phyloP scores from a whole-genome alignment of 352 stramenopile species.

The Pythium biforme region DNA sequence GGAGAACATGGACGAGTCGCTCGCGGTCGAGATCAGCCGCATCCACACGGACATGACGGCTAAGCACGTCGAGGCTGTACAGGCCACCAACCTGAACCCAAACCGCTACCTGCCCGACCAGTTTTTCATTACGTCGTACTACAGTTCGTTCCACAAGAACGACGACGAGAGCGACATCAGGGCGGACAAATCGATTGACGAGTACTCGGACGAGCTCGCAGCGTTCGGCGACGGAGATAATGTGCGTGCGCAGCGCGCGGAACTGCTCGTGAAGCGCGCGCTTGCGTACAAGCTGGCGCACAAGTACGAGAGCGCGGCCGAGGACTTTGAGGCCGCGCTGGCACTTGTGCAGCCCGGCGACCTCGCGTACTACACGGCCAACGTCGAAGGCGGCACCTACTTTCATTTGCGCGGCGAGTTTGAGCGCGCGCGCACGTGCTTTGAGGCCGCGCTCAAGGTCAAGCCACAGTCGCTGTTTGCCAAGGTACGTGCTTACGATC shows the following conservation, averaged over 20 bases:
- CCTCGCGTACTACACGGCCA: slow-evolving; percentile 65
- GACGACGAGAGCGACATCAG: slow-evolving; percentile 74
- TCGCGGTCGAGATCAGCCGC: slow-evolving; percentile 71
- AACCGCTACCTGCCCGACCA: slow-evolving; percentile 67
- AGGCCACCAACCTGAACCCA: slow-evolving; percentile 60
- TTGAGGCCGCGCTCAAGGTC: slow-evolving; percentile 53
- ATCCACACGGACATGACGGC: slow-evolving; percentile 73
- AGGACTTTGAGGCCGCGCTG: slow-evolving; percentile 57
- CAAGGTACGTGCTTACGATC: slow-evolving; percentile 47
- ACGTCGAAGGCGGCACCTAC: slow-evolving; percentile 78
- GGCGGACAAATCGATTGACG: slow-evolving; percentile 48
- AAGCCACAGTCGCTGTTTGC: slow-evolving; percentile 78
- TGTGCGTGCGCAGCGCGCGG: slow-evolving; percentile 35
- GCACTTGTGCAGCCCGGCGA: slow-evolving; percentile 48
- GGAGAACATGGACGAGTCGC: slow-evolving; percentile 65
- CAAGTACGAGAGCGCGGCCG: slow-evolving; percentile 61
- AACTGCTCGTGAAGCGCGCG: slow-evolving; percentile 61
- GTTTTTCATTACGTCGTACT: slow-evolving; percentile 87
- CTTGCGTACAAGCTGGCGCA: slow-evolving; percentile 65
- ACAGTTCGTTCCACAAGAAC: slow-evolving; percentile 79
- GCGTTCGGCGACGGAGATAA: slow-evolving; percentile 35
- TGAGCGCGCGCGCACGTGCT: slow-evolving; percentile 57
- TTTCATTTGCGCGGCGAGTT: slow-evolving; percentile 78
- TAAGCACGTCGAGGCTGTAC: slow-evolving; percentile 58
- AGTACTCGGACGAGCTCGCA: slow-evolving; percentile 58